phyloP scores from a whole-genome alignment of 164 flowering plant genomes.

The Sextonia rubra region DNA sequence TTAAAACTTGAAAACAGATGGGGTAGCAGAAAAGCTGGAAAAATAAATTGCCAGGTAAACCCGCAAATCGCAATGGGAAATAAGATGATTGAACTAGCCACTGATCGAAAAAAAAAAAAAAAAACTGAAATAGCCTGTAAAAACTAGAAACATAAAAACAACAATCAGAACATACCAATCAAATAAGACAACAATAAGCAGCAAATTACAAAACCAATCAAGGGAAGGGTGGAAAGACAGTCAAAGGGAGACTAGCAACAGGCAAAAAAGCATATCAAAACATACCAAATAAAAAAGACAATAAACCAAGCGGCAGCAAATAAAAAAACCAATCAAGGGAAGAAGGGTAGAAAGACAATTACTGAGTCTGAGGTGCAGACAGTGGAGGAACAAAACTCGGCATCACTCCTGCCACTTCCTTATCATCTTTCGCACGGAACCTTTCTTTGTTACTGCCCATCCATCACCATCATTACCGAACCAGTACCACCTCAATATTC shows the following conservation, averaged over 20 bases:
- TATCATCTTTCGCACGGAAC: slow-evolving; percentile 13
- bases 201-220: too few relatives aligned
- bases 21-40: neutral
- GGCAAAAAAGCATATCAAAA: too few relatives aligned
- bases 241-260: too few relatives aligned
- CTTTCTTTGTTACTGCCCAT: slow-evolving; percentile 8
- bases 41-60: neutral
- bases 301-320: neutral
- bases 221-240: too few relatives aligned
- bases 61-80: neutral
- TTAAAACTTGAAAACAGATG: neutral
- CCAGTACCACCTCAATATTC: slow-evolving; percentile 4
- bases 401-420: slow-evolving; percentile 12
- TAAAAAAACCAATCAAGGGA: neutral
- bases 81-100: neutral
- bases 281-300: too few relatives aligned
- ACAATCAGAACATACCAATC: too few relatives aligned
- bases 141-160: neutral
- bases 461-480: slow-evolving; percentile 5
- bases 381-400: slow-evolving; percentile 17
- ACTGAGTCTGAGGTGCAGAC: slow-evolving; percentile 3
- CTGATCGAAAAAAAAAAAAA: too few relatives aligned
- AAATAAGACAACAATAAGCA: too few relatives aligned
- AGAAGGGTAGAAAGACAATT: neutral
- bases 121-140: neutral